Evolutionary conservation across 257 asterid genomes (phyloP).

Genomic region (Ilex aquifolium): DNA sequence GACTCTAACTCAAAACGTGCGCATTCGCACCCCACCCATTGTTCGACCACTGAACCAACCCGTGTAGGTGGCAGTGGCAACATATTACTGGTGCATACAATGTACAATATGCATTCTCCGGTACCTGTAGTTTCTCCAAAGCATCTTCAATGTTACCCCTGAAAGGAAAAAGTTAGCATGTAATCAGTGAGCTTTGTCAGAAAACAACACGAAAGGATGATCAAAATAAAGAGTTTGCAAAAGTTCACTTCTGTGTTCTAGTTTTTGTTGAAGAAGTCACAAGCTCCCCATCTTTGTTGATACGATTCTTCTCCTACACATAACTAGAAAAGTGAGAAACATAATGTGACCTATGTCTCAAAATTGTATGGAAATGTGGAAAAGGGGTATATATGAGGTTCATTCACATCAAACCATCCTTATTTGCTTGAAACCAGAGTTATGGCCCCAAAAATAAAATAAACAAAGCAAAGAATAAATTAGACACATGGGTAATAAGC

Average conservation of each 20-base stretch:
- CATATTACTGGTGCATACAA: background rate
- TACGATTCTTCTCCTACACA: slow-evolving; percentile 81
- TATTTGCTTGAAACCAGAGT: no score
- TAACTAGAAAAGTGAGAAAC: slow-evolving; percentile 1
- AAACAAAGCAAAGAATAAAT: no score
- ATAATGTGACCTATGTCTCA: no score
- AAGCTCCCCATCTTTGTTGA: slow-evolving; percentile 85
- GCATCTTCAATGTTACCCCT: slow-evolving; percentile 92
- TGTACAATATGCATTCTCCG: background rate
- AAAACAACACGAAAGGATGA: slow-evolving; percentile 10
- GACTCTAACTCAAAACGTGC: no score
- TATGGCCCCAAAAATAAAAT: no score
- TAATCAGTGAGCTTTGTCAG: slow-evolving; percentile 12
- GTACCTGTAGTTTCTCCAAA: slow-evolving; percentile 79
- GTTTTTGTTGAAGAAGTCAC: slow-evolving; percentile 85
- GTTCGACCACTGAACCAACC: background rate
- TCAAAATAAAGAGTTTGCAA: slow-evolving; percentile 14
- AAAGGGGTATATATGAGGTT: no score
- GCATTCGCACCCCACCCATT: background rate
- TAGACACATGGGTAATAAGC: no score
- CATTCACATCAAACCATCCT: no score
- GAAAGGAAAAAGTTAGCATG: slow-evolving; percentile 15
- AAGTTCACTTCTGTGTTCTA: slow-evolving; percentile 70
- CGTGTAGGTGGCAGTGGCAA: no score
- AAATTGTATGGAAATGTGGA: no score